Conservation (phyloP, 345 rosid species). For the Populus alba region DNA sequence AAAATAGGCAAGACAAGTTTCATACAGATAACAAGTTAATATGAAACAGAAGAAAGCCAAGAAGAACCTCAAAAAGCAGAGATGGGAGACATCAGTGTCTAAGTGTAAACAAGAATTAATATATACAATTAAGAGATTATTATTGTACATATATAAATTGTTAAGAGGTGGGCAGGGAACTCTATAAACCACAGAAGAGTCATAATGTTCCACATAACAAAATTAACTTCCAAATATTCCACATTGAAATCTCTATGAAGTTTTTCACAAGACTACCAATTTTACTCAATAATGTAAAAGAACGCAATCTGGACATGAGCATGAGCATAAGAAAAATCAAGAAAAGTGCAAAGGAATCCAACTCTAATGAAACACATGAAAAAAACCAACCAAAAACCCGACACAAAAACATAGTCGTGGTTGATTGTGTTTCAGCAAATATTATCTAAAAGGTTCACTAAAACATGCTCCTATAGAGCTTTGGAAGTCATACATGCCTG, state of each 20-base stretch:
- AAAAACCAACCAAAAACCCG: constrained; percentile 1
- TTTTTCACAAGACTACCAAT: neutral
- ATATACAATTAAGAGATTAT: neutral
- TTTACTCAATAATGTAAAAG: neutral
- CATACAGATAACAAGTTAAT: neutral
- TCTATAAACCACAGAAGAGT: neutral
- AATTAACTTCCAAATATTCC: neutral
- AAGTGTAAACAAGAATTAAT: neutral
- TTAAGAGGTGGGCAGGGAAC: neutral
- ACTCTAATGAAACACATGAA: neutral
- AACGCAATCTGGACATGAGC: neutral
- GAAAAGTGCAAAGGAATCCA: neutral
- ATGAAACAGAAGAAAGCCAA: neutral
- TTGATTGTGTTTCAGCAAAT: neutral
- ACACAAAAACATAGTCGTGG: neutral
- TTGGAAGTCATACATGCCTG: constrained; percentile 59
- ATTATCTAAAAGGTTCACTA: constrained; percentile 2
- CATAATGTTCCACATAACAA: neutral
- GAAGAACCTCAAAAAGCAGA: neutral
- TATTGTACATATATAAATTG: neutral
- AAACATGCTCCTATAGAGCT: constrained; percentile 20
- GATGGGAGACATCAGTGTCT: neutral
- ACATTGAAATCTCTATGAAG: neutral
- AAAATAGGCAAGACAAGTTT: neutral
- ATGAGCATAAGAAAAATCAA: neutral